Conservation (phyloP, 2,329 filamentous ascomycete genomes). For the Calonectria pauciramosa region DNA sequence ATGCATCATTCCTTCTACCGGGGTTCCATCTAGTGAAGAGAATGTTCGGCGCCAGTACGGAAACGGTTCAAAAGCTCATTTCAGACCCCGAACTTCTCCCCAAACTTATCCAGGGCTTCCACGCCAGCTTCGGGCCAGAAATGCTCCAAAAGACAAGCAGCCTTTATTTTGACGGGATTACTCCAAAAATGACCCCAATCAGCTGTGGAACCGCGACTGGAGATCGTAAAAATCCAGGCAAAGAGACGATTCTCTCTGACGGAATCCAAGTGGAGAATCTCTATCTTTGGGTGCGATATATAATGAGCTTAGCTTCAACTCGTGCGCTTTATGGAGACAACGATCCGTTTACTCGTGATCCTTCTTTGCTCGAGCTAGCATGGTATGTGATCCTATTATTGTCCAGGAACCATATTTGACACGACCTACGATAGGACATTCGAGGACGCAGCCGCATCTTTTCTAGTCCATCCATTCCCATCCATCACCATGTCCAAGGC, state of each 20-base stretch:
- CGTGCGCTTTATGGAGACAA: slow-evolving; percentile 57
- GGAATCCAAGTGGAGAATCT: slow-evolving; percentile 51
- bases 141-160: slow-evolving; percentile 49
- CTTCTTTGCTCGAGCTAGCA: slow-evolving; percentile 32
- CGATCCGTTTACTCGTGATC: slow-evolving; percentile 54
- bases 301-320: slow-evolving; percentile 55
- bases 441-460: slow-evolving; percentile 39
- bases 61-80: slow-evolving; percentile 44
- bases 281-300: slow-evolving; percentile 54
- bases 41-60: slow-evolving; percentile 53
- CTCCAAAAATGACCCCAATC: slow-evolving; percentile 30
- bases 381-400: slow-evolving; percentile 29
- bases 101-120: slow-evolving; percentile 49
- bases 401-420: background rate
- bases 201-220: slow-evolving; percentile 16
- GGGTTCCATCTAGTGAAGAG: slow-evolving; percentile 53
- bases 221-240: slow-evolving; percentile 26
- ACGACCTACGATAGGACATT: slow-evolving; percentile 32
- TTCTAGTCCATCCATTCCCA: slow-evolving; percentile 49
- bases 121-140: slow-evolving; percentile 49
- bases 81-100: slow-evolving; percentile 29
- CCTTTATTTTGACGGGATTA: slow-evolving; percentile 28
- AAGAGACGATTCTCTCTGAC: slow-evolving; percentile 27
- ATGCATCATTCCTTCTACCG: slow-evolving; percentile 59
- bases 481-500: slow-evolving; percentile 48